Base-by-base conservation (phyloP, 148 eudicot species). In the Cornus suecica region DNA sequence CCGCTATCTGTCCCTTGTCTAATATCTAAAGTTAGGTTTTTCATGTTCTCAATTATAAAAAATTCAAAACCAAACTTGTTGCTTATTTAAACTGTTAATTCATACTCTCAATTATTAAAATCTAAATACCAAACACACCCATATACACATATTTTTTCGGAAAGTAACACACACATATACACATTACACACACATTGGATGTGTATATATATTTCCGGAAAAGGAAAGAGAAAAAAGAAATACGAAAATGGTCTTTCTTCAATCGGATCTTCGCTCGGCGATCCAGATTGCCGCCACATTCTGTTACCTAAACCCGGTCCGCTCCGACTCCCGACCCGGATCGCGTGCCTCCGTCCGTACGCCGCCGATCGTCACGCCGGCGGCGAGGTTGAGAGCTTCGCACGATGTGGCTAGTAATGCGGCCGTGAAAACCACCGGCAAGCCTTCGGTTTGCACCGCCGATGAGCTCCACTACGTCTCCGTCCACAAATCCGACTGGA, bases 391-490 rank as follows among this genome's bases (percentile, higher is more conserved):
- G 6, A 87, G 87, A 70, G 82, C 91, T 0, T 90, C 86, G 79
- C 87, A 90, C 5, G 73, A 82, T 25, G 26, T 66, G 24, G 80
- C 65, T 10, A 42, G 26, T 22, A 66, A 41, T 48, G 54, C 54
- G 69, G 82, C 73, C 10, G 76, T 72, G 76, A 86, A 86, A 81
- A 83, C 87, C 9, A 66, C 66, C 48, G 71, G 76, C 22, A 92
- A 92, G 79, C 97, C 99, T 7, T 66, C 90, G 58, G 76, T 95
- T 51, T 95, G 99, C 70, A 95, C 99, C 13, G 99, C 99, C 73
- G 97, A 95, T 73, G 97, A 95, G 85, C 92, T 95, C 37, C 99
- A 95, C 72, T 95, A 95, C 74, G 97, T 95, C 32, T 80, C 90
- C 25, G 91, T 92, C 32, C 77, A 81, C 0, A 82, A 74, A 10